Evolutionary conservation across 108 stramenopile species (phyloP).

Genomic region (Cyclotella kingstonii): DNA sequence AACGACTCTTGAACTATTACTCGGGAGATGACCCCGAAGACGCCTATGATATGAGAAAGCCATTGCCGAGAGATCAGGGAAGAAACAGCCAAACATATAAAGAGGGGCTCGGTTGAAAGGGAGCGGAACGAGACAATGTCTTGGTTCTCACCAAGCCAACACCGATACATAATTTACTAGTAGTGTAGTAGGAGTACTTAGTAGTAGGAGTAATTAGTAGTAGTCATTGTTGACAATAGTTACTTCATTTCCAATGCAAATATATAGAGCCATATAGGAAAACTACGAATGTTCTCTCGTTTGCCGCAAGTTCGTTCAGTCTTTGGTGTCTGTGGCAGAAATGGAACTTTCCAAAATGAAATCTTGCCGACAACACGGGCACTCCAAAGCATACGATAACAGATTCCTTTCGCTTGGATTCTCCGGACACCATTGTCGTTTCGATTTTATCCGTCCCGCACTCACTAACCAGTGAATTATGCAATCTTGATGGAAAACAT

Average conservation of each 20-base stretch:
- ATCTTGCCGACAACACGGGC: conserved; percentile 65
- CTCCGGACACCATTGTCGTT: conserved; percentile 21
- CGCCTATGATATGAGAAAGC: conserved; percentile 95
- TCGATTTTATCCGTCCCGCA: conserved; percentile 41
- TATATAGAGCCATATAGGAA: too few relatives aligned
- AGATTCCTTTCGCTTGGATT: conserved; percentile 25
- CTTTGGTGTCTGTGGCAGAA: too few relatives aligned
- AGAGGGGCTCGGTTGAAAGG: conserved; percentile 76
- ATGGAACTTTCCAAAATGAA: conserved; percentile 49
- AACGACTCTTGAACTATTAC: conserved; percentile 84
- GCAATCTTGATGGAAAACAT: conserved; percentile 52
- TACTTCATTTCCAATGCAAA: too few relatives aligned
- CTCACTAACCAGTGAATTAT: conserved; percentile 42
- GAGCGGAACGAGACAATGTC: too few relatives aligned
- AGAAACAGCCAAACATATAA: conserved; percentile 88
- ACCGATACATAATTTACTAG: too few relatives aligned
- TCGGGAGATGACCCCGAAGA: conserved; percentile 86
- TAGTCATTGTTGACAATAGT: too few relatives aligned
- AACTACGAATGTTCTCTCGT: too few relatives aligned
- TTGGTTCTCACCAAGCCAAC: too few relatives aligned
- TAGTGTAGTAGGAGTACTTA: too few relatives aligned
- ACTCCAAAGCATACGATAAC: conserved; percentile 46
- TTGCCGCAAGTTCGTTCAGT: too few relatives aligned
- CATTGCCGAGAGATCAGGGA: conserved; percentile 79
- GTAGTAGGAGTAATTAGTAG: too few relatives aligned